Evolutionary conservation across 805 yeast species (phyloP).

Genomic region (Candida tammaniensis): DNA sequence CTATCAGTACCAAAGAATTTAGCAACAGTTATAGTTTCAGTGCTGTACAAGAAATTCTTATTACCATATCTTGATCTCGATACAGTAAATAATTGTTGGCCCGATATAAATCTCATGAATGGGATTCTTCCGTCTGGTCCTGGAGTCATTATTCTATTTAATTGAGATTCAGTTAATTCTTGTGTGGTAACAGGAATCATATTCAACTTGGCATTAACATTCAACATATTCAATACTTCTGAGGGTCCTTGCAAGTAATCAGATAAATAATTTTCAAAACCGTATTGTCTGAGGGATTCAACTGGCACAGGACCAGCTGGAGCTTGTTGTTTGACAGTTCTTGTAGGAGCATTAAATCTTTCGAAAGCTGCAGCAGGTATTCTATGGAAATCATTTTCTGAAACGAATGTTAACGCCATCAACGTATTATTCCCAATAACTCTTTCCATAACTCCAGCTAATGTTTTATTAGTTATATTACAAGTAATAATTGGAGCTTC

Average conservation of each 20-base stretch:
- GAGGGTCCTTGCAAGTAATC: slow-evolving; percentile 75
- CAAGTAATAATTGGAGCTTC: slow-evolving; percentile 78
- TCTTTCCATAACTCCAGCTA: slow-evolving; percentile 57
- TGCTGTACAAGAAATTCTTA: slow-evolving; percentile 45
- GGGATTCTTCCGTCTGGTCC: slow-evolving; percentile 37
- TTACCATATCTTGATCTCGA: slow-evolving; percentile 63
- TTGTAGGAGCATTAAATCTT: slow-evolving; percentile 51
- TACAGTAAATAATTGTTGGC: slow-evolving; percentile 50
- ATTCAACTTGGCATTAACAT: slow-evolving; percentile 45
- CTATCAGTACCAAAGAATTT: slow-evolving; percentile 32
- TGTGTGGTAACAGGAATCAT: slow-evolving; percentile 61
- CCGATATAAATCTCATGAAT: slow-evolving; percentile 60
- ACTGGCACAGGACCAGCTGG: slow-evolving; percentile 16
- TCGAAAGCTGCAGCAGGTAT: slow-evolving; percentile 23
- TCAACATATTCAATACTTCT: slow-evolving; percentile 69
- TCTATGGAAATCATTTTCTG: slow-evolving; percentile 46
- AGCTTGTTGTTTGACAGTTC: slow-evolving; percentile 36
- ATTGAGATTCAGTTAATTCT: slow-evolving; percentile 41
- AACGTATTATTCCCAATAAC: slow-evolving; percentile 53
- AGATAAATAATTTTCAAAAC: slow-evolving; percentile 77
- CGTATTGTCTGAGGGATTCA: slow-evolving; percentile 43
- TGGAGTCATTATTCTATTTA: slow-evolving; percentile 33
- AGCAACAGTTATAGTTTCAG: slow-evolving; percentile 31
- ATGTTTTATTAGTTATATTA: slow-evolving; percentile 45
- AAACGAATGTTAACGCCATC: slow-evolving; percentile 61